Base-by-base conservation (phyloP, 176 grass and related monocot species). In the Oryza glumipatula region DNA sequence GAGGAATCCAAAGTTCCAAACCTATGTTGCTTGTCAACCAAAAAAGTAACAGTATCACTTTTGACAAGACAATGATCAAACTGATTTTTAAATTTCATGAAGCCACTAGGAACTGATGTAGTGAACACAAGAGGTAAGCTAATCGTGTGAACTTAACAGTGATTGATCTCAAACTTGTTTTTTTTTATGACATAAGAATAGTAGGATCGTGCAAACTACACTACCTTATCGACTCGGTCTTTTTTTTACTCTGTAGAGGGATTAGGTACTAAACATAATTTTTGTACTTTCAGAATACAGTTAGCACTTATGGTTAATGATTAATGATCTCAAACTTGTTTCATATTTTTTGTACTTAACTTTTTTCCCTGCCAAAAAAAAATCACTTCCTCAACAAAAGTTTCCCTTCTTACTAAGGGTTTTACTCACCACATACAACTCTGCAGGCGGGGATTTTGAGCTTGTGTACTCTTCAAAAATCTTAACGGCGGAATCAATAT, bases 401-500 rank as follows among this genome's bases (percentile, higher is more conserved):
- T 13, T 6, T 80, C 70, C 54, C 8, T 33, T 63, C 21, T 46
- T 33, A 45, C 6, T 52, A 67, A 84, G 61, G 61, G 73, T 85
- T 80, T 73, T 71, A 94, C 96, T 94, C 71, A 98, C 96, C 83
- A 78, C 89, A 86, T 72, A 98, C 76, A 98, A 80, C 78, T 98
- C 96, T n/a, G 81, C 83, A 4, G 70, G 36, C 83, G 89, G 88
- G 23, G 84, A 13, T 78, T 84, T 98, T 68, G 89, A 91, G 68
- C 85, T 91, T 85, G 82, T 73, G 56, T 78, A 92, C 78, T 98
- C 93, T 80, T 98, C 93, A 95, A 98, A 98, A 47, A 94, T 95
- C 88, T 88, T 94, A 88, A 98, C n/a, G 72, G 89, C 96, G 56
- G 96, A 94, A 79, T 98, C 93, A 39, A 98, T 92, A 89, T 98